Evolutionary conservation across 2,329 filamentous ascomycete species (phyloP).

Genomic region (Xylariaceae sp.): DNA sequence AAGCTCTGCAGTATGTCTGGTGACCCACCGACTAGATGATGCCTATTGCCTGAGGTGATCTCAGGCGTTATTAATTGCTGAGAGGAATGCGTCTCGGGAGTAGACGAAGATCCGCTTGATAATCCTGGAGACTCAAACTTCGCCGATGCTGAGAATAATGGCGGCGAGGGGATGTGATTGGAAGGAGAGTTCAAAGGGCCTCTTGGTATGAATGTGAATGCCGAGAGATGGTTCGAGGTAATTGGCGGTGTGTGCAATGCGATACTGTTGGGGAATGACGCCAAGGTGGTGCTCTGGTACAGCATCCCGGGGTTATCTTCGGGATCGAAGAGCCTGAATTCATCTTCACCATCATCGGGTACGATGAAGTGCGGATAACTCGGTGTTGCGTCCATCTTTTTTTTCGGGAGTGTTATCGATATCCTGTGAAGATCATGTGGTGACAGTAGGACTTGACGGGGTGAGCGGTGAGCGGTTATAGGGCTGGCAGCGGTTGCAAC

Average conservation of each 20-base stretch:
- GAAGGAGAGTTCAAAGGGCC: conserved; percentile 10
- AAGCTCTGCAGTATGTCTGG: no score
- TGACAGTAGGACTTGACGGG: no score
- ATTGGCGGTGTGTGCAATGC: conserved; percentile 13
- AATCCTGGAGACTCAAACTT: conserved; percentile 22
- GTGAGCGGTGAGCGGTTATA: no score
- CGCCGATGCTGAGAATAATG: conserved; percentile 11
- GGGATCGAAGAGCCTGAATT: conserved; percentile 17
- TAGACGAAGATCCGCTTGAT: conserved; percentile 27
- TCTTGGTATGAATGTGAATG: conserved; percentile 10
- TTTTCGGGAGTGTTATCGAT: no score
- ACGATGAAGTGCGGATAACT: conserved; percentile 21
- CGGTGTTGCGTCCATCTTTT: conserved; percentile 24
- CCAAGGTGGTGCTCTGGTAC: conserved; percentile 10
- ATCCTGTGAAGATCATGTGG: no score
- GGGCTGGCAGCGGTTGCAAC: no score
- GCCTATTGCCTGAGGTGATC: no score
- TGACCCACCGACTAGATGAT: no score
- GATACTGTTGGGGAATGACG: conserved; percentile 10
- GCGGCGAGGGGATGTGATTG: conserved; percentile 9
- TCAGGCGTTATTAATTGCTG: conserved; percentile 23
- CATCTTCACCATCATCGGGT: conserved; percentile 18
- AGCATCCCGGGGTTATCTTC: conserved; percentile 6
- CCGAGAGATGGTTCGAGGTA: conserved; percentile 9
- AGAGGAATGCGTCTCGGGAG: conserved; percentile 23